Base-by-base conservation (phyloP, 164 flowering plant genomes). In the Akebia trifoliata region DNA sequence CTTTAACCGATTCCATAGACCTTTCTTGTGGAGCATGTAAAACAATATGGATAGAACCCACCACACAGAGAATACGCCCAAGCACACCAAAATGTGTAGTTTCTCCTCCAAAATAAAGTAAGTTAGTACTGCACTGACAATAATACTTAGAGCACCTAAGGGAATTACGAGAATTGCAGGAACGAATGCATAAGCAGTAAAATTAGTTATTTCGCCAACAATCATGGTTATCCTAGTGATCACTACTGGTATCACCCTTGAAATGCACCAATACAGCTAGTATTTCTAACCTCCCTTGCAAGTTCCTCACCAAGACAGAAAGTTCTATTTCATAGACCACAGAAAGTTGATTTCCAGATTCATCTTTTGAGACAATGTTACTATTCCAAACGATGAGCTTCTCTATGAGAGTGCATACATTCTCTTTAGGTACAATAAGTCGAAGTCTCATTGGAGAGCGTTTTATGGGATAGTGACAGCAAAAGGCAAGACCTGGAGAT, bases 271-370 rank as follows among this genome's bases (percentile, higher is more conserved):
- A 87, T 12, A 81, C 78, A 17, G 97, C 81, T 47, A 93, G 95
- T 56, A 93, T 80, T 72, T 90, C 96, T 55, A 81, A 60, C 59
- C 77, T 81, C 28, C 97, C 99, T 42, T 84, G 90, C 56, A 90
- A 60, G 64, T 70, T 79, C 68, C 89, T 81, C 66, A 81, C 74
- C 50, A 80, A 36, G 22, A 75, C 66, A 74, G 63, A 78, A 84
- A 30, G 96, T 11, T 90, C 96, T 59, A 93, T 54, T 73, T 93
- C 95, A 72, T 90, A 90, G 15, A 83, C 74, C 66, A 81, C 61
- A 29, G 75, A 81, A 2, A 69, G 70, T 62, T 84, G 88, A 69
- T 63, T 76, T 62, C 79, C 95, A 72, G 85, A 74, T 64, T 79
- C 79, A 49, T 83, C 96, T 48, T 77, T 78, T 22, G 92, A 83